Percentiles rank a stretch among this genome's conserved stretches.
These are phyloP conservation scores for Yarrowia keelungensis DNA, from an alignment of 805 yeast genomes.

Conservation along the genomic window DNA sequence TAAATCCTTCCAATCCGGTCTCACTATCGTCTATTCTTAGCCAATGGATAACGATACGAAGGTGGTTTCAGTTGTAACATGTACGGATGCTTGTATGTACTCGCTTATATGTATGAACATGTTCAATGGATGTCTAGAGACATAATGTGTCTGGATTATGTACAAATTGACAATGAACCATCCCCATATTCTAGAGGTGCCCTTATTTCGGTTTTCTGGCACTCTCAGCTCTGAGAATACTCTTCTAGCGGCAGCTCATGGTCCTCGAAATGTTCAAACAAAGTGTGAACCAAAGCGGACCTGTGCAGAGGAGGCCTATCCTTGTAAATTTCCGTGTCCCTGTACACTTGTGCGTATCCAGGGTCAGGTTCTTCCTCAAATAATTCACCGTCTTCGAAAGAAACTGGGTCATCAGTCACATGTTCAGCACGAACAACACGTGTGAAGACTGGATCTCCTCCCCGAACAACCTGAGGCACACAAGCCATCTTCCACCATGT, in stretches of 20 bases:
- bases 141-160: too few relatives aligned
- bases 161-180: too few relatives aligned
- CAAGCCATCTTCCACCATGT: not conserved
- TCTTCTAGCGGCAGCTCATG: not conserved
- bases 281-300: not conserved
- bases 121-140: too few relatives aligned
- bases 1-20: not conserved
- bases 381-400: not conserved
- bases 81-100: too few relatives aligned
- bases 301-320: not conserved
- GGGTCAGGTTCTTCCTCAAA: too few relatives aligned
- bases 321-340: not conserved
- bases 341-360: too few relatives aligned
- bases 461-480: not conserved
- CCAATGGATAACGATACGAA: not conserved
- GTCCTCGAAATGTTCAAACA: not conserved
- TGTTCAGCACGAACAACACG: not conserved
- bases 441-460: not conserved
- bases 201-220: too few relatives aligned
- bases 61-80: too few relatives aligned
- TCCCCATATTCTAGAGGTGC: too few relatives aligned
- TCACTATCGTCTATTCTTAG: not conserved
- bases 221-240: not conserved
- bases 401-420: not conserved
- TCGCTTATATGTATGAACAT: too few relatives aligned